Conservation (phyloP, 176 grass and related monocot species). For the Cenchrus purpureus region DNA sequence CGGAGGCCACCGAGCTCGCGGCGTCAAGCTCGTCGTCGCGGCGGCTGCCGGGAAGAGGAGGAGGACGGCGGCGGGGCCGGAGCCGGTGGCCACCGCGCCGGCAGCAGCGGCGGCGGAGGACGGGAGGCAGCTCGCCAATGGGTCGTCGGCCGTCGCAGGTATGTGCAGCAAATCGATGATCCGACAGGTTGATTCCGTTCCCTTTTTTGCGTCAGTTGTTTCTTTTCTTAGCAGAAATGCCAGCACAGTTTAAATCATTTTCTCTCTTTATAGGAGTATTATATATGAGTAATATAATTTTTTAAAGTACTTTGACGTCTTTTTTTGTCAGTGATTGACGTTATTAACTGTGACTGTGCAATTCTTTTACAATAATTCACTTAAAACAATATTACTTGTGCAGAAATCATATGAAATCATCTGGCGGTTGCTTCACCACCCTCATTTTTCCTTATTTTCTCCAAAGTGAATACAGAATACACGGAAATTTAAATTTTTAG, state of each 20-base stretch:
- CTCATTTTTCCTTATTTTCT: background rate
- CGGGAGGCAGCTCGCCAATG: conserved; percentile 22
- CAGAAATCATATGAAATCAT: background rate
- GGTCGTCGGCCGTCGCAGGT: conserved; percentile 37
- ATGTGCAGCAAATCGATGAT: background rate
- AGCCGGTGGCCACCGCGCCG: background rate
- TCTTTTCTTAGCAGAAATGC: background rate
- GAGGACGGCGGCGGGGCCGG: background rate
- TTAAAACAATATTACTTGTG: background rate
- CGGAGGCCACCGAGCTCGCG: background rate
- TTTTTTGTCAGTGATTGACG: background rate
- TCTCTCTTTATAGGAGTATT: background rate
- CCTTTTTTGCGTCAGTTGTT: background rate
- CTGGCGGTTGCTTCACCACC: background rate
- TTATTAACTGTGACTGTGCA: background rate
- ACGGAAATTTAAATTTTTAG: background rate
- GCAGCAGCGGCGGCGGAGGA: background rate
- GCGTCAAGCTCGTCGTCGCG: conserved; percentile 9
- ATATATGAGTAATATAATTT: too few species aligned
- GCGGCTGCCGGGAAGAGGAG: conserved; percentile 30
- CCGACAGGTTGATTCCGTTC: background rate
- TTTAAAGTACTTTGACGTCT: too few species aligned
- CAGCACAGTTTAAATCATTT: background rate
- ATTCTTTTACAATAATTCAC: background rate
- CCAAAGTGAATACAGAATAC: background rate